Evolutionary conservation across 1,284 basidiomycete species (phyloP).

Genomic region (Papiliotrema laurentii): DNA sequence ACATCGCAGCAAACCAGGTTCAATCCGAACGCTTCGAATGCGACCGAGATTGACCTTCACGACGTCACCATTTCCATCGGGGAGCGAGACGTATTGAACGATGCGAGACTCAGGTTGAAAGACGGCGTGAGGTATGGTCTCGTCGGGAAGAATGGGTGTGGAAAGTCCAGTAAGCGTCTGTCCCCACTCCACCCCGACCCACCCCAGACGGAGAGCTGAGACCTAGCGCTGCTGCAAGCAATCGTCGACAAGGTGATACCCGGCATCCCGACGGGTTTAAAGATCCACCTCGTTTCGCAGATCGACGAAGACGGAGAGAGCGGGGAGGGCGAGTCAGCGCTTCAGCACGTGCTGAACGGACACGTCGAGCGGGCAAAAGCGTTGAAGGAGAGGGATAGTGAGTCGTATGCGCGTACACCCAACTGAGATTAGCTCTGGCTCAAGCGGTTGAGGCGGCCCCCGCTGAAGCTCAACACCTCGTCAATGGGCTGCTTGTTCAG

Average conservation of each 20-base stretch:
- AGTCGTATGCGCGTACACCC: conserved; percentile 6
- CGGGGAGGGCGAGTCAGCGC: conserved; percentile 14
- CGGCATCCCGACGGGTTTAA: conserved; percentile 54
- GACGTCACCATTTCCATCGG: conserved; percentile 53
- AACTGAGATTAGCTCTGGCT: conserved; percentile 7
- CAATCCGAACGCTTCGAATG: conserved; percentile 49
- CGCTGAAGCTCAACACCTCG: conserved; percentile 38
- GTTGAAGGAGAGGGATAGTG: conserved; percentile 34
- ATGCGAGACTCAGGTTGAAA: conserved; percentile 56
- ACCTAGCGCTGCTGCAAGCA: conserved; percentile 49
- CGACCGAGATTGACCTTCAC: conserved; percentile 53
- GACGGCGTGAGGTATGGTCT: conserved; percentile 55
- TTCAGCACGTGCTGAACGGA: conserved; percentile 45
- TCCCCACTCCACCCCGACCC: background rate
- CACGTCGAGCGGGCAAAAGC: conserved; percentile 36
- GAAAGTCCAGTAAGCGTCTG: conserved; percentile 53
- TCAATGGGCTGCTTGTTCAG: conserved; percentile 27
- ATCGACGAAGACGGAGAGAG: conserved; percentile 38
- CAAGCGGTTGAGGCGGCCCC: background rate
- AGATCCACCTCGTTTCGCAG: conserved; percentile 57
- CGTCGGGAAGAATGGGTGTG: conserved; percentile 58
- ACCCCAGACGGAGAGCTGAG: background rate
- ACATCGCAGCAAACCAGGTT: conserved; percentile 52
- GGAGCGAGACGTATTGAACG: conserved; percentile 54
- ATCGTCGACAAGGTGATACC: conserved; percentile 53